phyloP scores from a whole-genome alignment of 208 protist genomes.

The Lotmaria passim region DNA sequence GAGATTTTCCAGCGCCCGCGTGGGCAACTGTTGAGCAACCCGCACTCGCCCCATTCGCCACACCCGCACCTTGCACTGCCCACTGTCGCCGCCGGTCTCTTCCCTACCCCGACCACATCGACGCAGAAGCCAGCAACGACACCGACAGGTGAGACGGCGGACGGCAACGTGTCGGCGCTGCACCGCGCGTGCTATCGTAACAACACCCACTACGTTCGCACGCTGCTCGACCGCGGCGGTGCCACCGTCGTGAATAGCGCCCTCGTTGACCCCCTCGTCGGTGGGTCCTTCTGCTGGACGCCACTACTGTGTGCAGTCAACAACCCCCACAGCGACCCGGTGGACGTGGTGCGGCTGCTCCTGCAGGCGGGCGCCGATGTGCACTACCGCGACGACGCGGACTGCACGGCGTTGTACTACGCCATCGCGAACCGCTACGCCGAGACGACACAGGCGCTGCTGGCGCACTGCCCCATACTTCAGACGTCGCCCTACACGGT shows the following conservation, averaged over 20 bases:
- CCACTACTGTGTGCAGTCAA: slow-evolving; percentile 90
- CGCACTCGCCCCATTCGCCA: not conserved
- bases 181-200: slow-evolving; percentile 90
- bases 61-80: not conserved
- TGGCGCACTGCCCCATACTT: slow-evolving; percentile 64
- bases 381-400: slow-evolving; percentile 70
- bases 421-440: slow-evolving; percentile 91
- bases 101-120: not conserved
- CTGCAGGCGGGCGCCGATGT: slow-evolving; percentile 74
- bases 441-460: slow-evolving; percentile 51
- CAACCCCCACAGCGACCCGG: slow-evolving; percentile 85
- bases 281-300: slow-evolving; percentile 76
- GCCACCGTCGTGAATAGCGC: slow-evolving; percentile 76
- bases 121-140: not conserved
- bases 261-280: slow-evolving; percentile 53
- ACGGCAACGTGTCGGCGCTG: slow-evolving; percentile 52
- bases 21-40: slow-evolving; percentile 31
- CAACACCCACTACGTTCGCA: slow-evolving; percentile 84
- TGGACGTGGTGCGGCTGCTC: slow-evolving; percentile 69
- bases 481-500: slow-evolving; percentile 58
- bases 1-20: slow-evolving; percentile 69
- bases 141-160: not conserved
- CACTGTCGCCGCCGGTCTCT: not conserved
- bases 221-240: slow-evolving; percentile 77
- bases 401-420: slow-evolving; percentile 88